Percentiles rank a stretch among this genome's conserved stretches.
Conservation (phyloP, 208 protist species). For the Wallacemonas rigidus region DNA sequence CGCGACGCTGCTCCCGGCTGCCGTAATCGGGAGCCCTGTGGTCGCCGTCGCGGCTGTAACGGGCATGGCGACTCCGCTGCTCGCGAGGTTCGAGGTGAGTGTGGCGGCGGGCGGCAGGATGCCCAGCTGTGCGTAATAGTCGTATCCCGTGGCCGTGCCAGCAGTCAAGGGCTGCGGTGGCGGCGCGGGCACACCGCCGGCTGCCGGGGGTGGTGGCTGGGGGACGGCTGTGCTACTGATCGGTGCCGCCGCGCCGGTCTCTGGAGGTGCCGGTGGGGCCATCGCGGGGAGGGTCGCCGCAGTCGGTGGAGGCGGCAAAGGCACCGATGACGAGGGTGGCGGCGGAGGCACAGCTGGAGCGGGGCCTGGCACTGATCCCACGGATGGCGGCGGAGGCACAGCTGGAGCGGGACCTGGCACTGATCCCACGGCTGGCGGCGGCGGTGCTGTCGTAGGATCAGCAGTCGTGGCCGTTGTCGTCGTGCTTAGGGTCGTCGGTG, state of each 20-base stretch:
- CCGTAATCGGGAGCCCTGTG: not conserved
- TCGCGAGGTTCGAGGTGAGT: not conserved
- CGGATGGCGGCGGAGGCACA: constrained; percentile 8
- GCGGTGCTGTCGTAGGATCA: not conserved
- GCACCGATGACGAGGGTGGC: not conserved
- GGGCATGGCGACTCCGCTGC: not conserved
- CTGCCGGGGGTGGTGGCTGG: constrained; percentile 4
- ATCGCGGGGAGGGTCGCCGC: constrained; percentile 28
- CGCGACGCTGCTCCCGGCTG: constrained; percentile 6
- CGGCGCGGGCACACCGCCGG: not conserved
- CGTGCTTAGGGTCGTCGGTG: not conserved
- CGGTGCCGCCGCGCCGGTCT: not conserved
- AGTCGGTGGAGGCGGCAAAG: not conserved
- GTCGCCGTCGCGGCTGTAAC: not conserved
- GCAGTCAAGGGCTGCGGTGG: constrained; percentile 1
- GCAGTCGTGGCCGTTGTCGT: constrained; percentile 1
- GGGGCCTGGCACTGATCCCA: not conserved
- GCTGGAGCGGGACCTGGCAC: not conserved
- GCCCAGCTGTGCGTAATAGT: constrained; percentile 11
- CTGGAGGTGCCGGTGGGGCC: not conserved
- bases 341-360: constrained; percentile 5
- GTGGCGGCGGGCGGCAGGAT: constrained; percentile 9
- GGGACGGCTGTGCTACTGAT: constrained; percentile 11
- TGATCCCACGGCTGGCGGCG: not conserved
- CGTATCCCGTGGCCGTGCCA: constrained; percentile 12